Conservation (phyloP, 176 grass and related monocot species). For the Alloteropsis semialata region DNA sequence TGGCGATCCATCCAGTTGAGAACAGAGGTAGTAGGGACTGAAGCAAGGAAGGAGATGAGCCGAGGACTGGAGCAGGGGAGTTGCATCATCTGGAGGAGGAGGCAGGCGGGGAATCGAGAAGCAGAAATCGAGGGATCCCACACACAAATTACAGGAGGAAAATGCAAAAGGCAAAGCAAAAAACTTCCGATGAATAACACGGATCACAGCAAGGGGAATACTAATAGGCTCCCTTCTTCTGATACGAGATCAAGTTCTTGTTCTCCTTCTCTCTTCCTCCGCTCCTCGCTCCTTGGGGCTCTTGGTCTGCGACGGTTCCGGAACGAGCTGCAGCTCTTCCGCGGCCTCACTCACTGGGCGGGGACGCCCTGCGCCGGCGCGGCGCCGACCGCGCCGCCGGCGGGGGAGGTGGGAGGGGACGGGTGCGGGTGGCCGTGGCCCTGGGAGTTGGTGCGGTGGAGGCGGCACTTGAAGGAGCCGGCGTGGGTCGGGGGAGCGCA, state of each 20-base stretch:
- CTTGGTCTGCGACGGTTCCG: background rate
- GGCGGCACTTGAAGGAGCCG: slow-evolving; percentile 85
- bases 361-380: slow-evolving; percentile 9
- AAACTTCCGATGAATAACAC: slow-evolving; percentile 1
- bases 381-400: background rate
- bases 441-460: slow-evolving; percentile 65
- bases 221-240: slow-evolving; percentile 35
- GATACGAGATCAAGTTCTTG: background rate
- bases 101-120: background rate
- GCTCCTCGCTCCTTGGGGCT: background rate
- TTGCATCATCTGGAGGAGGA: background rate
- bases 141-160: background rate
- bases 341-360: slow-evolving; percentile 54
- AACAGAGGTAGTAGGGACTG: background rate
- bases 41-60: too few relatives aligned
- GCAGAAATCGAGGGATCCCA: slow-evolving; percentile 11
- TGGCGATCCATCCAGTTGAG: background rate
- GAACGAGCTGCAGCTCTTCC: background rate
- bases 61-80: background rate
- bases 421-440: slow-evolving; percentile 34
- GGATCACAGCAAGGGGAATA: slow-evolving; percentile 39
- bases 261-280: background rate
- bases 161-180: background rate
- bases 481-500: slow-evolving; percentile 78
- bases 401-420: slow-evolving; percentile 21